Evolutionary conservation across 306 rosid species (phyloP).

Genomic region (Fragaria iinumae): DNA sequence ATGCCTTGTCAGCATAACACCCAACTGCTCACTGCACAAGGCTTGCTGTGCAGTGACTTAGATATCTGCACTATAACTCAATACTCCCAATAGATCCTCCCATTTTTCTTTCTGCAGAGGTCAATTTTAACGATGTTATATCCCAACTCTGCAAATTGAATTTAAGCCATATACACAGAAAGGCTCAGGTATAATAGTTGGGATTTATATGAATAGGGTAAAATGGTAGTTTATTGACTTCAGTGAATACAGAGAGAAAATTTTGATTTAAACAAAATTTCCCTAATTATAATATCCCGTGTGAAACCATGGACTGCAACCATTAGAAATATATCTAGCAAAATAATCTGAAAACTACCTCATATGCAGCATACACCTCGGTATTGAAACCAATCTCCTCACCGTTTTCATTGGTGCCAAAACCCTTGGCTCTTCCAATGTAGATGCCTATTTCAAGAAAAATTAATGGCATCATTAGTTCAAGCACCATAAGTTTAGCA

Average conservation of each 20-base stretch:
- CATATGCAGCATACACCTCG: constrained; percentile 66
- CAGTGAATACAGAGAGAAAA: not conserved
- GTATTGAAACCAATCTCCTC: constrained; percentile 87
- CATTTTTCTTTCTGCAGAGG: not conserved
- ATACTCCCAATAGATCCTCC: not conserved
- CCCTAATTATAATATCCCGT: not conserved
- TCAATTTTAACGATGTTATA: not conserved
- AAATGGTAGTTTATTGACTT: not conserved
- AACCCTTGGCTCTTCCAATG: constrained; percentile 89
- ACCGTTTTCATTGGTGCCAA: constrained; percentile 61
- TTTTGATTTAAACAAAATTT: not conserved
- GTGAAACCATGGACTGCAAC: not conserved
- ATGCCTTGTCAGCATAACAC: too few relatives aligned
- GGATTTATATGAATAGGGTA: not conserved
- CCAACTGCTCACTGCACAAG: too few relatives aligned
- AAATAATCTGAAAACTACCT: constrained; percentile 43
- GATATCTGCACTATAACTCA: too few relatives aligned
- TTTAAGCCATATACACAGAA: not conserved
- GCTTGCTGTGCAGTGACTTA: too few relatives aligned
- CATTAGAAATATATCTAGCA: not conserved
- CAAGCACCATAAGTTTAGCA: not conserved
- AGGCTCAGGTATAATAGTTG: not conserved
- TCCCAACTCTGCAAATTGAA: not conserved
- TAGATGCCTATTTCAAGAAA: constrained; percentile 62
- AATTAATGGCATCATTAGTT: constrained; percentile 11